Base-by-base conservation (phyloP, 2,329 filamentous ascomycete species). In the Epichloe baconii region DNA sequence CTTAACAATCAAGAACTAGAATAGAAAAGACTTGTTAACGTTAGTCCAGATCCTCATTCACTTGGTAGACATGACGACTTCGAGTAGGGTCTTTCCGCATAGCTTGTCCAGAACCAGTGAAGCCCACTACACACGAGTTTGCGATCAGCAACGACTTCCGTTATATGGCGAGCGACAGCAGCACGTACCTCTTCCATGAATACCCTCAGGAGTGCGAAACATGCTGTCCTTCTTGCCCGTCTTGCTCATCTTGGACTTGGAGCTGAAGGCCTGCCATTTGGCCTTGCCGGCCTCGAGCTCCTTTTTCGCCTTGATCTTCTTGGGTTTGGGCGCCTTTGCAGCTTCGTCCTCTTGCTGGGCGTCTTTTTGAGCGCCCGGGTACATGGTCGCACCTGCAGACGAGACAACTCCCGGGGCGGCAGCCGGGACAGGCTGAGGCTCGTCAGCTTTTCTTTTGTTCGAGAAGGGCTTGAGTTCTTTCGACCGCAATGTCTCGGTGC, bases 181-280 rank as follows among this genome's bases (percentile, higher is more conserved):
- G 17, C 8, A 47, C 77, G 58, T 71, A 95, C 90, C 90, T 85
- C 89, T 80, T 52, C 86, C 90, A 61, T 88, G 80, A 23, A 93
- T 78, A 54, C 88, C 84, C 35, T 95, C 89, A 0, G 89, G 88
- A 3, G 90, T 96, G 45, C 90, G 83, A 66, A 96, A 96, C 90
- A 96, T 96, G 75, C 88, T 95, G 47, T 95, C 88, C 70, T 95
- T 95, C 72, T 91, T 91, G 42, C 71, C 69, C 4, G 70, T 58
- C 66, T 84, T 85, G 57, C 74, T 79, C 56, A 80, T 73, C 64
- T 88, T 90, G 45, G 76, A 78, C 66, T 94, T 95, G 62, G 77
- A 75, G 57, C 82, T 86, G 67, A 95, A 98, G 56, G 94, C 87
- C 65, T 96, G 86, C 93, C 93, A 98, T 65, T 93, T 95, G 62